Evolutionary conservation across 306 rosid species (phyloP), one percentile per base, ranked within the genome.

Genomic region (Cucurbita ficifolia): DNA sequence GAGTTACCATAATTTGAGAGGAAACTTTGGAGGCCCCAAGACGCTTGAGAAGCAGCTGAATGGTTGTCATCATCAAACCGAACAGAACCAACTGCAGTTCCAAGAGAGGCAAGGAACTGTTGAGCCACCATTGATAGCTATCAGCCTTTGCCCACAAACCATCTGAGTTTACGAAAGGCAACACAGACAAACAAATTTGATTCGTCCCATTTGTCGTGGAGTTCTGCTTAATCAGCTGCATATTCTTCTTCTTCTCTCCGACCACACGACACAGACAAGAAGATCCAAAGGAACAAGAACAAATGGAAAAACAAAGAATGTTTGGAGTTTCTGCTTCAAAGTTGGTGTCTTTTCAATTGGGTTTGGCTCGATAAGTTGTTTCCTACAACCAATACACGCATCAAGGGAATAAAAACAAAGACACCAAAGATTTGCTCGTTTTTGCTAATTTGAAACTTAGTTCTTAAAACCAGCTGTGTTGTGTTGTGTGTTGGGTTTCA

Each of bases 1-100:
- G 12, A 75, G 81, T 5, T 82, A 89, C 94, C 63, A 86, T 22
- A 79, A 89, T 81, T 76, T 89, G 91, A 4, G 87, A 60, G 74
- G 85, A 39, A 39, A 88, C 74, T 63, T 39, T 55, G 64, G 96
- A 83, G 43, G 88, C 10, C 14, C 86, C 75, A 46, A 85, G 60
- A 17, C 79, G 90, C 76, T 75, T 82, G 72, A 88, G 75, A 55
- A 81, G 0, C 21, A 81, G 63, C 75, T 84, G 81, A 4, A 60
- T 53, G 17, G 64, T 8, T 24, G 81, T 78, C 1, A 86, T 81
- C 61, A 78, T 0, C 33, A 4, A 58, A 71, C 85, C 89, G 48
- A 89, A 80, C 3, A 84, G 0, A 40, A 78, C 46, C 21, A 89
- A 46, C 21, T 86, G 94, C 18, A 86, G 33, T 80, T 89, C 81